Evolutionary conservation across 768 basidiomycete genomes (phyloP), one percentile per base, ranked within the genome.

Genomic region (Podaxis rugospora): DNA sequence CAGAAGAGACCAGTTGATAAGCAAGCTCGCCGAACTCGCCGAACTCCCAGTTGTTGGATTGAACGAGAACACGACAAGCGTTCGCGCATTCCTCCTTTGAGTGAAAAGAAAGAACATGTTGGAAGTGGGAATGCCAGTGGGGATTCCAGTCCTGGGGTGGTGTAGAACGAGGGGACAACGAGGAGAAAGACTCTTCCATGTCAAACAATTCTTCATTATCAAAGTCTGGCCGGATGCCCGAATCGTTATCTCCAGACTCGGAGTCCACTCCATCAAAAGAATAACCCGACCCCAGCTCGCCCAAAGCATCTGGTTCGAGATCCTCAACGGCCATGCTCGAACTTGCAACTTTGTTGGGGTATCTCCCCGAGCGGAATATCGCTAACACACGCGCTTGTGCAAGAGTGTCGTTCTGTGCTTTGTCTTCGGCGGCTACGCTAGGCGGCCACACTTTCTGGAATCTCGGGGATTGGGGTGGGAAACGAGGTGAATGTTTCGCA

Each of bases 331-430:
- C 16, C 25, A 23, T 27, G 16, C 27, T 51, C 3, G 57, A 25
- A 11, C 9, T 59, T 14, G 52, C 39, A 18, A 59, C 25, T 18
- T 27, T 50, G 37, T 59, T 59, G 14, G 57, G 57, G 18, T 51
- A 59, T 51, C 39, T 40, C 5, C 57, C 50, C 14, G 57, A 59
- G 51, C 57, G 57, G 18, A 59, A 59, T 25, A 59, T 52, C 23
- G 57, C 57, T 3, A 51, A n/a, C 14, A 59, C 39, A 14, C 57
- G 57, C 11, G 57, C 57, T 39, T 59, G 57, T 1, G 57, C 51
- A 16, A 59, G 57, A 0, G 50, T 4, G 36, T 51, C 57, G 27
- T 28, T 27, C 16, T 4, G 49, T 18, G 57, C 18, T 49, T 14
- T 47, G 21, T 50, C 56, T 57, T 50, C 39, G 11, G 46, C 16